Evolutionary conservation across 1,284 basidiomycete species (phyloP), one percentile per base, ranked within the genome.

Genomic region (Leccinum subrobustum): DNA sequence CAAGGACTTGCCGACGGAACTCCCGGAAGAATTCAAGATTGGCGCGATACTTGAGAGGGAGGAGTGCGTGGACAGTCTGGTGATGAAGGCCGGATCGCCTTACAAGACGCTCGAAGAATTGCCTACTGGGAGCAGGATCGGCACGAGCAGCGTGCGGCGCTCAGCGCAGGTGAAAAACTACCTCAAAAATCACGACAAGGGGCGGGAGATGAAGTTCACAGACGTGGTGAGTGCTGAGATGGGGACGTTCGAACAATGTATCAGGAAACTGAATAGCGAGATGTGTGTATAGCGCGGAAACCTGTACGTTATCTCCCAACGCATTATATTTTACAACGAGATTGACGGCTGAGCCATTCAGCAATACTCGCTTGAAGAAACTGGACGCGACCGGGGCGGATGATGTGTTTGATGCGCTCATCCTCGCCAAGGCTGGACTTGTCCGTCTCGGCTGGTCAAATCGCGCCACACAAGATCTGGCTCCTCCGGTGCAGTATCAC

Each of bases 361-460:
- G 91, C 65, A 87, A 92, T 73, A 98, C 96, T 11, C 93, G 97
- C 35, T 76, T 98, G 14, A 82, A 84, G 55, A 99, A 99, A 78
- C 87, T 99, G 52, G 97, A 99, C 75, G 89, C 88, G 3, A 84
- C 88, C 8, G 70, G 68, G 27, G 66, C 63, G 18, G 81, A 86
- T 57, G 87, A 91, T n/a, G 89, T 89, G 18, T 98, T 91, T 75
- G 83, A 91, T 29, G 96, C 95, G 1, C 81, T 99, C 62, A 89
- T 99, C 73, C 91, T 99, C 62, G 97, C 97, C 20, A 92, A 92
- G 67, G 94, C 96, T 3, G 97, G 97, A 16, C 83, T 99, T 58
- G 82, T 92, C n/a, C 92, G 96, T 27, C 77, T 95, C 39, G 88
- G 86, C 48, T 82, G 91, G 78, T 83, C 80, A n/a, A 75, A 87